Percentiles rank a stretch among this genome's conserved stretches.
phyloP scores from a whole-genome alignment of 495 filamentous ascomycete species.

The Neurospora africana region DNA sequence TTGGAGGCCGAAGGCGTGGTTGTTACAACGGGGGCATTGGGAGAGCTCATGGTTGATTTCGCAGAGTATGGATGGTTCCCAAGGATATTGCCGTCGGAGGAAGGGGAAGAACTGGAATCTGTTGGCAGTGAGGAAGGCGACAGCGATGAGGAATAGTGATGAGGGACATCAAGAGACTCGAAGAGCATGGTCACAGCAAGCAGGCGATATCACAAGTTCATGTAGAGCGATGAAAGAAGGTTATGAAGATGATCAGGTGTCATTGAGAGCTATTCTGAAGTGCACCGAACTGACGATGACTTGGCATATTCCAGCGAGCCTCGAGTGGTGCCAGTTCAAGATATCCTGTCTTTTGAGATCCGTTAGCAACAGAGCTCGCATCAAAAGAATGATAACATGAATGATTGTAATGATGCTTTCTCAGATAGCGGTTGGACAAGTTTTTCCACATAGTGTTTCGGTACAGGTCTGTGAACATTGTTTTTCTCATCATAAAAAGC shows the following conservation, averaged over 20 bases:
- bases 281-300: not conserved
- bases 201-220: not conserved
- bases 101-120: constrained; percentile 13
- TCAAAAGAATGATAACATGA: constrained; percentile 2
- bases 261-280: not conserved
- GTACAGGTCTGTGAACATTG: constrained; percentile 75
- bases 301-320: not conserved
- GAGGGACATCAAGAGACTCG: constrained; percentile 4
- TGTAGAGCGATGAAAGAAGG: not conserved
- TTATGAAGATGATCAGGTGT: not conserved
- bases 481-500: constrained; percentile 51
- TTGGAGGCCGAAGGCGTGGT: constrained; percentile 60
- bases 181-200: constrained; percentile 3
- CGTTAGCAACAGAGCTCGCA: constrained; percentile 15
- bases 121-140: constrained; percentile 10
- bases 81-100: constrained; percentile 40
- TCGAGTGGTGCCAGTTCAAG: not conserved
- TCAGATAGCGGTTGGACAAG: constrained; percentile 79
- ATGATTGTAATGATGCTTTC: constrained; percentile 14
- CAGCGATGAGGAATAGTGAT: constrained; percentile 5
- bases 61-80: constrained; percentile 71
- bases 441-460: constrained; percentile 52
- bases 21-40: constrained; percentile 53
- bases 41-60: constrained; percentile 61
- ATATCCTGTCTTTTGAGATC: constrained; percentile 1